Evolutionary conservation across 1,284 basidiomycete genomes (phyloP).

Genomic region (Lignosus rhinocerotis): DNA sequence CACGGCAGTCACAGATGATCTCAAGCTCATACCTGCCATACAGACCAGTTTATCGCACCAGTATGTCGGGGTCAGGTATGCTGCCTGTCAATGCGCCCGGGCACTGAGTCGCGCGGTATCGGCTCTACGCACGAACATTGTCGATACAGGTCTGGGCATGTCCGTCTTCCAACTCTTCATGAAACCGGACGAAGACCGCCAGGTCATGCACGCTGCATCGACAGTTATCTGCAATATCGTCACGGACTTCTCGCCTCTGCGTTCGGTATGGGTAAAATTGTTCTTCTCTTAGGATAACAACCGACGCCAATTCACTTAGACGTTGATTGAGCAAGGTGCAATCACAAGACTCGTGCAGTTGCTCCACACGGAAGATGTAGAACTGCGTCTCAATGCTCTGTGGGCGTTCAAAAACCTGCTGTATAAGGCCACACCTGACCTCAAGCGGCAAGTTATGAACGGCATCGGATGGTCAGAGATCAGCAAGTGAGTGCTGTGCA

Average conservation of each 20-base stretch:
- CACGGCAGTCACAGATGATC: slow-evolving; percentile 59
- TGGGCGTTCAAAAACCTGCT: slow-evolving; percentile 85
- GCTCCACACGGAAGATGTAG: slow-evolving; percentile 50
- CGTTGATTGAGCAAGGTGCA: slow-evolving; percentile 62
- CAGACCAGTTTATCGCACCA: slow-evolving; percentile 57
- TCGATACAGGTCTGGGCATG: slow-evolving; percentile 79
- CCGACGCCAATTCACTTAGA: slow-evolving; percentile 37
- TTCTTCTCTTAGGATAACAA: neutral
- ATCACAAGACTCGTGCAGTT: slow-evolving; percentile 64
- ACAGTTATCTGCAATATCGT: slow-evolving; percentile 84
- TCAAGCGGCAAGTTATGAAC: slow-evolving; percentile 66
- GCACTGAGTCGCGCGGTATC: slow-evolving; percentile 77
- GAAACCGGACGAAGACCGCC: slow-evolving; percentile 59
- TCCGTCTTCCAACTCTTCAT: slow-evolving; percentile 63
- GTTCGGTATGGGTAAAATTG: slow-evolving; percentile 48
- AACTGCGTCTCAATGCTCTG: slow-evolving; percentile 65
- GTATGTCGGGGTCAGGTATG: slow-evolving; percentile 76
- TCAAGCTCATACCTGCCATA: slow-evolving; percentile 54
- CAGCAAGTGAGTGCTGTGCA: slow-evolving; percentile 41
- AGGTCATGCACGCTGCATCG: slow-evolving; percentile 74
- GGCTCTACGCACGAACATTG: slow-evolving; percentile 78
- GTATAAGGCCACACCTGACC: slow-evolving; percentile 56
- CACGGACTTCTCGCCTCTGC: slow-evolving; percentile 83
- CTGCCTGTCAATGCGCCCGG: slow-evolving; percentile 84
- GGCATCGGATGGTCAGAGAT: slow-evolving; percentile 64